Percentiles rank a stretch among this genome's conserved stretches.
These are phyloP conservation scores for Yamadazyma blattariae DNA, from an alignment of 1,139 yeast genomes.

Conservation along the genomic window DNA sequence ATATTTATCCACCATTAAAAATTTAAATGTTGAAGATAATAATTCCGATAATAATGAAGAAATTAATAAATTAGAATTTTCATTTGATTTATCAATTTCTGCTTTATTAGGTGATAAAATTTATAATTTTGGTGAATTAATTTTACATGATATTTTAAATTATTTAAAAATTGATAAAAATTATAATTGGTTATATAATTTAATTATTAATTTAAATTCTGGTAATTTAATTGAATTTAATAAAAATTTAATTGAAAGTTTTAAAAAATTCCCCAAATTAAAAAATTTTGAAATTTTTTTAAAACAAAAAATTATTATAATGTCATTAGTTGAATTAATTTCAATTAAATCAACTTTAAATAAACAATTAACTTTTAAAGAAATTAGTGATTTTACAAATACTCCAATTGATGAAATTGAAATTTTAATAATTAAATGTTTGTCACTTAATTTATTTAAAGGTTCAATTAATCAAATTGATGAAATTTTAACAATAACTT, in stretches of 20 bases:
- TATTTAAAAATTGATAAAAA: constrained; percentile 30
- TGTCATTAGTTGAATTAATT: constrained; percentile 86
- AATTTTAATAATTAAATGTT: constrained; percentile 86
- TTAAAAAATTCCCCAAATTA: constrained; percentile 55
- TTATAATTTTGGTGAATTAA: constrained; percentile 92
- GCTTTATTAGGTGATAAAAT: constrained; percentile 90
- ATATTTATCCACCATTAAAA: constrained; percentile 52
- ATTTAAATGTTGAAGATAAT: constrained; percentile 23
- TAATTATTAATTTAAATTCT: constrained; percentile 67
- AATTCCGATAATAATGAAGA: background rate
- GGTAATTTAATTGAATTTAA: constrained; percentile 73
- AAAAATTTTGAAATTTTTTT: constrained; percentile 62
- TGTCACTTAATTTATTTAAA: constrained; percentile 75
- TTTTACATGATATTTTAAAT: constrained; percentile 80
- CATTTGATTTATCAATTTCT: constrained; percentile 80
- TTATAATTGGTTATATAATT: constrained; percentile 73
- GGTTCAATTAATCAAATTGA: constrained; percentile 89
- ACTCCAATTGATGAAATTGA: constrained; percentile 76
- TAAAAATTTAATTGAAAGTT: constrained; percentile 37
- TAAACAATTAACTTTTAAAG: constrained; percentile 69
- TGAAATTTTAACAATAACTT: constrained; percentile 72
- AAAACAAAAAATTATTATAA: constrained; percentile 87
- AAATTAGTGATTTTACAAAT: constrained; percentile 71
- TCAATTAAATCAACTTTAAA: constrained; percentile 75
- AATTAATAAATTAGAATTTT: constrained; percentile 43